Evolutionary conservation across 441 rosid species (phyloP).

Genomic region (Adansonia rubrostipa): DNA sequence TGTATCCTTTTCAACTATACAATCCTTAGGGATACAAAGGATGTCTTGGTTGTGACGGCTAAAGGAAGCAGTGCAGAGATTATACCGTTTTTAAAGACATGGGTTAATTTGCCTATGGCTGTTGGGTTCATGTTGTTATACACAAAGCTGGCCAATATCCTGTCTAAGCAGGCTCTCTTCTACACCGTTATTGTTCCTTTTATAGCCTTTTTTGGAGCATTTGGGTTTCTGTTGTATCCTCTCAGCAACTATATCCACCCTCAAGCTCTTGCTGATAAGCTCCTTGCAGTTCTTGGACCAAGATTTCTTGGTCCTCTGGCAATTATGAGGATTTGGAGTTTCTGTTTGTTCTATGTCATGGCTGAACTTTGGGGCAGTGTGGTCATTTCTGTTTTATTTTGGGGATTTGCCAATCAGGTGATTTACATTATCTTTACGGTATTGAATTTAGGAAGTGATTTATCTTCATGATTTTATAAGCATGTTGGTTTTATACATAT

Average conservation of each 20-base stretch:
- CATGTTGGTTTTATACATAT: neutral
- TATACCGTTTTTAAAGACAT: constrained; percentile 92
- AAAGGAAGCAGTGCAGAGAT: constrained; percentile 96
- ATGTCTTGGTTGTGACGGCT: constrained; percentile 95
- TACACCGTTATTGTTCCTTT: constrained; percentile 87
- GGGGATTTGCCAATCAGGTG: constrained; percentile 99
- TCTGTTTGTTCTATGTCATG: constrained; percentile 98
- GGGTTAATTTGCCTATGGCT: constrained; percentile 99
- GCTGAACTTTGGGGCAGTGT: constrained; percentile 99
- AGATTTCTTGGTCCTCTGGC: constrained; percentile 97
- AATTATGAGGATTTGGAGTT: constrained; percentile 93
- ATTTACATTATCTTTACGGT: constrained; percentile 8
- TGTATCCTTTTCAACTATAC: constrained; percentile 95
- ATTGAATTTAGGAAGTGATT: constrained; percentile 14
- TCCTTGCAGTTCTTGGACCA: constrained; percentile 77
- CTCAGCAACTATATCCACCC: constrained; percentile 83
- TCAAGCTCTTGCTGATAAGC: constrained; percentile 78
- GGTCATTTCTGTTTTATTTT: constrained; percentile 92
- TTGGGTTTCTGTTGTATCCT: constrained; percentile 89
- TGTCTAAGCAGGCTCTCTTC: constrained; percentile 85
- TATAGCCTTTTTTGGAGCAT: constrained; percentile 92
- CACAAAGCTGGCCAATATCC: constrained; percentile 71
- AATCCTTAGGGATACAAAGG: constrained; percentile 93
- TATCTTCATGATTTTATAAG: constrained; percentile 10
- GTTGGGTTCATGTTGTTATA: constrained; percentile 91